A percentile compares a stretch with the other conserved stretches of the same genome.
Evolutionary conservation across 2,329 filamentous ascomycete species (phyloP).

Genomic region (Setomelanomma holmii): DNA sequence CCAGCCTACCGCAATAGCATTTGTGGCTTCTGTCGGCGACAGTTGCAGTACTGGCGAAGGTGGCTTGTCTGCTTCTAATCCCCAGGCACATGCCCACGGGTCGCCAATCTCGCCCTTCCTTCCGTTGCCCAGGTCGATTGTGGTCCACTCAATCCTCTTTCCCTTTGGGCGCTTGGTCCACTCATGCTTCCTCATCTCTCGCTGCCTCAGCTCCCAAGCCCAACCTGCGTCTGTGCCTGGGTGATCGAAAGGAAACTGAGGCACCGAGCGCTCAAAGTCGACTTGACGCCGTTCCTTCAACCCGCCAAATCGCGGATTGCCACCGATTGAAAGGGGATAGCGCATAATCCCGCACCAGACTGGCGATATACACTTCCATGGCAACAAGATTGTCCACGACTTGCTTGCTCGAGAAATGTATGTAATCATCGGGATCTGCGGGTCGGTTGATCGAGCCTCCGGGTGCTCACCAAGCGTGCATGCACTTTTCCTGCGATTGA

Average conservation of each 20-base stretch:
- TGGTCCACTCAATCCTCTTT: slow-evolving; percentile 78
- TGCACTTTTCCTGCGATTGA: slow-evolving; percentile 77
- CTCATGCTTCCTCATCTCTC: slow-evolving; percentile 63
- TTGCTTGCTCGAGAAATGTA: slow-evolving; percentile 64
- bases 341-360: slow-evolving; percentile 89
- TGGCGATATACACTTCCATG: slow-evolving; percentile 86
- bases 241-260: slow-evolving; percentile 89
- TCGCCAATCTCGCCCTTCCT: slow-evolving; percentile 82
- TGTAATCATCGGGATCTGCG: slow-evolving; percentile 78
- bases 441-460: slow-evolving; percentile 66
- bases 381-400: slow-evolving; percentile 83
- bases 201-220: slow-evolving; percentile 76
- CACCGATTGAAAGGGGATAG: slow-evolving; percentile 78
- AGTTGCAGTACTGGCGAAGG: slow-evolving; percentile 34
- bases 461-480: slow-evolving; percentile 70
- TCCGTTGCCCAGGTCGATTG: slow-evolving; percentile 74
- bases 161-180: slow-evolving; percentile 84
- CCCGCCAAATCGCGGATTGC: slow-evolving; percentile 83
- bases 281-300: slow-evolving; percentile 81
- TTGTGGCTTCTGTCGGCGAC: slow-evolving; percentile 38
- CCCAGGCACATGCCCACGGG: slow-evolving; percentile 86
- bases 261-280: slow-evolving; percentile 75
- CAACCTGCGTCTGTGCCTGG: slow-evolving; percentile 80
- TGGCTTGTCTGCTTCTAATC: slow-evolving; percentile 46
- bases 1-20: slow-evolving; percentile 13